Evolutionary conservation across 441 rosid genomes (phyloP), one percentile per base, ranked within the genome.

Genomic region (Sinapis alba): DNA sequence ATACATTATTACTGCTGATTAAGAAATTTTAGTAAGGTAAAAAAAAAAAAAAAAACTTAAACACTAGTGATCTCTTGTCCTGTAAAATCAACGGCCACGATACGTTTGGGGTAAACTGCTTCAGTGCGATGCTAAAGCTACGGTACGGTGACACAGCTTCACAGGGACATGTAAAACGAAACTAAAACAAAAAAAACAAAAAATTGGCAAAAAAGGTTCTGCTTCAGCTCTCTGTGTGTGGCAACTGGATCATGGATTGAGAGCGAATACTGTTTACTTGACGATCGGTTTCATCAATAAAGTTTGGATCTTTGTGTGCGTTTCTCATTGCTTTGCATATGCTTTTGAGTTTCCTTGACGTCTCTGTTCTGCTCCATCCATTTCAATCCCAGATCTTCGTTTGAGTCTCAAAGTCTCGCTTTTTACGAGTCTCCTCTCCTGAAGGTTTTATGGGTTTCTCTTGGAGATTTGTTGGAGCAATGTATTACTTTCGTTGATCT

Each of bases 21-120:
- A 38, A 38, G 4, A 12, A 12, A 10, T 38, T 38, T 38, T 12
- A 38, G 15, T 0, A 38, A 38, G 15, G 45, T 38, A 3, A 12
- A 38, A 38, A 38, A 34, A 12, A 38, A 38, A 38, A 34, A 7
- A 9, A 34, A 30, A 30, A 9, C 41, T 34, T 2, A 34, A 34
- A 34, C 41, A 12, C 3, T 0, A 9, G 41, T 9, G 41, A 9
- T 34, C 12, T 34, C 41, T 2, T 34, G 12, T 34, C 3, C 41
- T 3, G 41, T 34, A 70, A 69, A 70, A 34, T 64, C 47, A 54
- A 73, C 77, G 77, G 70, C 71, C 58, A 38, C 34, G 57, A 73
- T 73, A 23, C 30, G 65, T 73, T 36, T 36, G 38, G 76, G 23
- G 41, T 20, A 18, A 9, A 20, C 32, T 27, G 51, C 3, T 32